Evolutionary conservation across 2,329 filamentous ascomycete species (phyloP).

Genomic region (Chaetomiaceae sp.): DNA sequence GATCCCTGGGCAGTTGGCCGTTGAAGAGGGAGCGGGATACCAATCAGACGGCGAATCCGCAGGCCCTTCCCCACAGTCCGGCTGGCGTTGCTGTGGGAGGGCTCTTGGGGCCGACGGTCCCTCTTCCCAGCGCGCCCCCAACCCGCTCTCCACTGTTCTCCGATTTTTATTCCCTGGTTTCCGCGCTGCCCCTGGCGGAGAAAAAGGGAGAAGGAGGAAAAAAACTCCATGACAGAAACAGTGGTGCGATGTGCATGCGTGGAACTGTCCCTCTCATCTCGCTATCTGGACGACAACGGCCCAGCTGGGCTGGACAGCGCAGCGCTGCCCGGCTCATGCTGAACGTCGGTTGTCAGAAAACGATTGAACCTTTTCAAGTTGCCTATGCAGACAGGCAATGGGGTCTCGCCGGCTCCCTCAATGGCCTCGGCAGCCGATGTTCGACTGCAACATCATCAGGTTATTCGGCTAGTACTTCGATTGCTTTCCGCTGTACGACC

Average conservation of each 20-base stretch:
- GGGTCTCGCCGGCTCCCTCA: background rate
- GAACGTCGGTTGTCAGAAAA: background rate
- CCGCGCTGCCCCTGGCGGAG: too few species aligned
- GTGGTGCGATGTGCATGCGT: slow-evolving; percentile 5
- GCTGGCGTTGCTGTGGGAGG: slow-evolving; percentile 5
- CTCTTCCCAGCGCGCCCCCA: slow-evolving; percentile 18
- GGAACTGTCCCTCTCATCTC: slow-evolving; percentile 15
- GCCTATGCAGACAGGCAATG: slow-evolving; percentile 17
- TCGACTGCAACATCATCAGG: slow-evolving; percentile 26
- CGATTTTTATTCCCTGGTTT: slow-evolving; percentile 13
- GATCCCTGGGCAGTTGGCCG: slow-evolving; percentile 17
- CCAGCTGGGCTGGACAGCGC: background rate
- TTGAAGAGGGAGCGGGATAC: slow-evolving; percentile 13
- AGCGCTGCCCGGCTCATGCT: background rate
- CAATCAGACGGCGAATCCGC: slow-evolving; percentile 15
- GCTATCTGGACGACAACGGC: background rate
- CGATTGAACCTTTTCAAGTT: background rate
- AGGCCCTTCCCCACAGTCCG: slow-evolving; percentile 14
- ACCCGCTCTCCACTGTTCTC: slow-evolving; percentile 15
- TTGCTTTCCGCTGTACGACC: slow-evolving; percentile 22
- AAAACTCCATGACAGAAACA: slow-evolving; percentile 3
- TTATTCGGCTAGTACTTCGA: slow-evolving; percentile 23
- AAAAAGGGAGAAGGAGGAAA: too few species aligned
- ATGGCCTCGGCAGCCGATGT: slow-evolving; percentile 20
- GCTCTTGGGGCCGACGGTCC: slow-evolving; percentile 23